phyloP scores from a whole-genome alignment of 2,329 filamentous ascomycete genomes.

The Decorospora gaudefroyi region DNA sequence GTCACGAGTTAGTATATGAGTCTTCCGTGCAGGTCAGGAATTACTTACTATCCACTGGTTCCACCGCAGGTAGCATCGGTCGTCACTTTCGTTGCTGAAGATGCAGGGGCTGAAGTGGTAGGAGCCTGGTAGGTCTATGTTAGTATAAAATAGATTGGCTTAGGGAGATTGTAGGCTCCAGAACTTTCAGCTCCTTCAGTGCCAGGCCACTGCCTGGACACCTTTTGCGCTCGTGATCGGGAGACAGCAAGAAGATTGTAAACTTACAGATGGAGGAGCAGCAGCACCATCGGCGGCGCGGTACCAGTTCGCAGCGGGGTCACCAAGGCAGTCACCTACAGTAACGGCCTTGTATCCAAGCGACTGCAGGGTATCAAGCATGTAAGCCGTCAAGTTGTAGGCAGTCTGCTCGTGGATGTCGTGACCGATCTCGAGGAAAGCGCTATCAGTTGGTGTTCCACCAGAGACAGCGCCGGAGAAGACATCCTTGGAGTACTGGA shows the following conservation, averaged over 20 bases:
- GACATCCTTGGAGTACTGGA: conserved; percentile 59
- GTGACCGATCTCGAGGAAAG: conserved; percentile 57
- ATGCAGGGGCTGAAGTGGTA: conserved; percentile 16
- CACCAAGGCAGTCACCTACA: conserved; percentile 55
- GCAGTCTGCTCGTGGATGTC: conserved; percentile 56
- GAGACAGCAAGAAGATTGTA: neutral
- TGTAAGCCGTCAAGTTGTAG: conserved; percentile 51
- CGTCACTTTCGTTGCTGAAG: conserved; percentile 40
- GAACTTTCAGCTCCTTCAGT: no score
- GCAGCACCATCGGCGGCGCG: conserved; percentile 47
- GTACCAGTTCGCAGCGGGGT: conserved; percentile 55
- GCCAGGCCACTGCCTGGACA: no score
- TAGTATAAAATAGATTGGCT: neutral
- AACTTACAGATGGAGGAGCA: conserved; percentile 36
- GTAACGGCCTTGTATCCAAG: conserved; percentile 54
- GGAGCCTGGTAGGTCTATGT: conserved; percentile 5
- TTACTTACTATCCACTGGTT: conserved; percentile 38
- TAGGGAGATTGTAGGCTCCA: conserved; percentile 4
- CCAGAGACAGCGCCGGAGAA: conserved; percentile 55
- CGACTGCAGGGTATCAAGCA: conserved; percentile 48
- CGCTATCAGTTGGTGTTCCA: conserved; percentile 15
- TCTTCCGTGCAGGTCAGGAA: no score
- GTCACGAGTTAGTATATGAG: conserved; percentile 2
- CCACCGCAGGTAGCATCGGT: conserved; percentile 52
- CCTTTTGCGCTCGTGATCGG: no score